Base-by-base conservation (phyloP, 163 green algal genomes). In the Trebouxiophyceae sp. region DNA sequence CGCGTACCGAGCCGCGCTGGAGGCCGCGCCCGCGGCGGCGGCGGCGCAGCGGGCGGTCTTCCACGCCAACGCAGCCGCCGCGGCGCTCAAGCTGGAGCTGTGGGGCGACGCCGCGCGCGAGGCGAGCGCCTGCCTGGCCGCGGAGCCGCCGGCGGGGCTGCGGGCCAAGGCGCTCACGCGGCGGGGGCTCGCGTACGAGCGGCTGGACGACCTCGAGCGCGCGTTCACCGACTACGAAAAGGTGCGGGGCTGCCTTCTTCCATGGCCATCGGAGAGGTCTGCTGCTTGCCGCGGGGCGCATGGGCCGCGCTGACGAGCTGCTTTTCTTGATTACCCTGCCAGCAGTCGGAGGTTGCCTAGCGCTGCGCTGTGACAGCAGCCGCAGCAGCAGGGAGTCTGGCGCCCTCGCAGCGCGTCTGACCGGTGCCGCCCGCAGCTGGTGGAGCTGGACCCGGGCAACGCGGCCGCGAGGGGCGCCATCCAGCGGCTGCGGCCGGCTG, bases 131-230 rank as follows among this genome's bases (percentile, higher is more conserved):
- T 89, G 89, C 2, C 73, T 96, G 7, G 78, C 85, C 27, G 66
- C 91, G 20, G 69, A 95, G 12, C 47, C 60, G 1, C 31, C 8
- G 16, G 12, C 39, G 5, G 23, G 5, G 47, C 16, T 30, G 47
- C 91, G 92, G 45, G 19, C 76, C 2, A 93, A 91, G 63, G 85
- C 76, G n/a, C 60, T 77, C 61, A 57, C 91, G 67, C 80, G 90
- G 29, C 72, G 90, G 2, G 65, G 57, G 3, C 72, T 70, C 8
- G 89, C 90, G 0, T 86, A 88, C 63, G 83, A 95, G 67, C 57
- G 75, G 56, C 67, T 96, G 47, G 85, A 93, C 12, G 84, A 97
- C 31, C 59, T 90, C 50, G 87, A 97, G 46, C 70, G 77, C 23
- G 89, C 88, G 2, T 74, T 97, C 26, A 45, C 65, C 26, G 89